A percentile compares a stretch with the other conserved stretches of the same genome.
Evolutionary conservation across 495 filamentous ascomycete genomes (phyloP).

Genomic region (Astrothelium subdiscretum): DNA sequence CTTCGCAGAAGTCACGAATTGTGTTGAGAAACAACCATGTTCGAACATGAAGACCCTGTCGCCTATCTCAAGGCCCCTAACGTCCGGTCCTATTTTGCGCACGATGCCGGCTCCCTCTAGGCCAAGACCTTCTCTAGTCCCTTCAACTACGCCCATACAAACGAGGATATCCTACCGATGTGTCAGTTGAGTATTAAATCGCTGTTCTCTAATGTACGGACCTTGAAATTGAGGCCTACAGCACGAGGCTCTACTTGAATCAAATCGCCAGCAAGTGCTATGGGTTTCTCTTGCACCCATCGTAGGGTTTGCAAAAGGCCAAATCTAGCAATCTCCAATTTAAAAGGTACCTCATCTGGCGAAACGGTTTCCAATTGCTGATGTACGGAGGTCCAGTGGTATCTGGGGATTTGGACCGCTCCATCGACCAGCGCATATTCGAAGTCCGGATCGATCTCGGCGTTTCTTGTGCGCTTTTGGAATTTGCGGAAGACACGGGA

Average conservation of each 20-base stretch:
- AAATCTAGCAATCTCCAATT: slow-evolving; percentile 15
- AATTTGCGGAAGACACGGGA: slow-evolving; percentile 20
- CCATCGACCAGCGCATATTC: slow-evolving; percentile 29
- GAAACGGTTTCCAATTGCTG: neutral
- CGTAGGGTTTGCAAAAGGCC: slow-evolving; percentile 21
- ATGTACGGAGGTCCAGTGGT: slow-evolving; percentile 20
- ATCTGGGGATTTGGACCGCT: slow-evolving; percentile 18
- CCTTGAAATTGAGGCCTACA: slow-evolving; percentile 16
- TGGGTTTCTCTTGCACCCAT: slow-evolving; percentile 27
- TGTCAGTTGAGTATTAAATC: neutral
- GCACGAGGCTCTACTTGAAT: slow-evolving; percentile 6
- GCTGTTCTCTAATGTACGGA: slow-evolving; percentile 25
- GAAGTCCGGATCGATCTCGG: slow-evolving; percentile 21
- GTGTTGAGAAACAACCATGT: slow-evolving; percentile 44
- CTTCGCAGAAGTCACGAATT: slow-evolving; percentile 36
- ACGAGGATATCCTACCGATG: neutral
- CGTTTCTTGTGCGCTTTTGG: slow-evolving; percentile 4
- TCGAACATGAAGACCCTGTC: slow-evolving; percentile 40
- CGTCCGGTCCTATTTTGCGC: slow-evolving; percentile 17
- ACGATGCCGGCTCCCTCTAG: neutral
- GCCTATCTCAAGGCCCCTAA: slow-evolving; percentile 33
- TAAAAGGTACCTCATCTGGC: slow-evolving; percentile 12
- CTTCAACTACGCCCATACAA: neutral
- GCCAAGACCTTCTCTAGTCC: neutral
- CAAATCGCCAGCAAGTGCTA: neutral